phyloP scores from a whole-genome alignment of 306 rosid genomes.

The Ceratonia siliqua region DNA sequence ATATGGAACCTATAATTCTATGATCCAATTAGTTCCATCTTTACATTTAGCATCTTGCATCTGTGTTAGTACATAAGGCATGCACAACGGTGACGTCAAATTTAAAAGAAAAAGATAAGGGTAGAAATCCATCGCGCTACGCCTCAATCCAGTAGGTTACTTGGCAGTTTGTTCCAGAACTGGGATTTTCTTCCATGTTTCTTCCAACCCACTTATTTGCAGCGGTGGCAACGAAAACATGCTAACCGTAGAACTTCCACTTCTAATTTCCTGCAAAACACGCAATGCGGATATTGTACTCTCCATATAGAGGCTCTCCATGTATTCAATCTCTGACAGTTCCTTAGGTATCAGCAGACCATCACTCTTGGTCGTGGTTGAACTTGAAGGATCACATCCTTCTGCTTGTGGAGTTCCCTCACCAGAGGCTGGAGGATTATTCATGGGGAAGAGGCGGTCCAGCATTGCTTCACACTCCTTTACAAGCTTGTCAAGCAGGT shows the following conservation, averaged over 20 bases:
- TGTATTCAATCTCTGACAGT: constrained; percentile 73
- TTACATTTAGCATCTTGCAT: constrained; percentile 52
- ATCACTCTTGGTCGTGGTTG: constrained; percentile 48
- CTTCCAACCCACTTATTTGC: constrained; percentile 59
- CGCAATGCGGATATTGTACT: constrained; percentile 79
- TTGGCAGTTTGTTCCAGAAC: constrained; percentile 70
- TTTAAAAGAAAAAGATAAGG: background rate
- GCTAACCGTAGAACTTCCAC: constrained; percentile 86
- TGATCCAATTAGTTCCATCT: constrained; percentile 47
- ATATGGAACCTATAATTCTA: constrained; percentile 49
- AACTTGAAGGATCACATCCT: constrained; percentile 60
- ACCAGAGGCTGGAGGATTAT: constrained; percentile 44
- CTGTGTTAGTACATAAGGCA: constrained; percentile 65
- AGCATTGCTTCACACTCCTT: constrained; percentile 92
- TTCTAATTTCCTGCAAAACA: constrained; percentile 84
- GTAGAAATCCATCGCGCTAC: constrained; percentile 23
- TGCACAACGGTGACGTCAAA: constrained; percentile 43
- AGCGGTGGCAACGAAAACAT: constrained; percentile 87
- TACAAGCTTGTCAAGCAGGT: constrained; percentile 90
- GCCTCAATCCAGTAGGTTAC: constrained; percentile 49
- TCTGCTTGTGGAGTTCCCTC: constrained; percentile 52
- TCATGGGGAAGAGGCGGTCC: constrained; percentile 68
- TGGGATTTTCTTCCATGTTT: constrained; percentile 65
- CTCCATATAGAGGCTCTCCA: constrained; percentile 88
- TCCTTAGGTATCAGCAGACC: constrained; percentile 61